A percentile compares a stretch with the other conserved stretches of the same genome.
These are phyloP conservation scores for Tylopilus plumbeoviolaceoides DNA, from an alignment of 768 basidiomycete species.

Conservation along the genomic window DNA sequence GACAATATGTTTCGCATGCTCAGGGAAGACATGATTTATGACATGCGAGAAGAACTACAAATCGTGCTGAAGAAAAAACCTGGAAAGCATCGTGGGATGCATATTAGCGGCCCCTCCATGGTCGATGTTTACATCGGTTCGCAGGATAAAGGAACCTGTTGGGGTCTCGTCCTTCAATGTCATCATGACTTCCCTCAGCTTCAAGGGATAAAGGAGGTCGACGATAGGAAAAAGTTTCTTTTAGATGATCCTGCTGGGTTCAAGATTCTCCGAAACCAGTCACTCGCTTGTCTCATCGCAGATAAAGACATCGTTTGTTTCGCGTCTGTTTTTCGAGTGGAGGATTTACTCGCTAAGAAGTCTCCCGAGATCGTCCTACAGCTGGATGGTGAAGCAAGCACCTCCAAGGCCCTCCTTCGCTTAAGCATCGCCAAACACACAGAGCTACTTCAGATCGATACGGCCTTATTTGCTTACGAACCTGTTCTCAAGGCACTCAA, in stretches of 20 bases:
- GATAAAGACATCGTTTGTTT: constrained; percentile 50
- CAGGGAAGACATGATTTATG: constrained; percentile 61
- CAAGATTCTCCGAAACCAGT: constrained; percentile 50
- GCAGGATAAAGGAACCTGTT: constrained; percentile 29
- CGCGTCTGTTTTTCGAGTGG: constrained; percentile 51
- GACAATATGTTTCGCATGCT: constrained; percentile 67
- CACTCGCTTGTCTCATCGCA: constrained; percentile 50
- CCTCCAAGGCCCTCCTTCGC: constrained; percentile 37
- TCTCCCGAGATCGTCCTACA: constrained; percentile 54
- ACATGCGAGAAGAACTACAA: constrained; percentile 56
- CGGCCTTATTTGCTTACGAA: constrained; percentile 59
- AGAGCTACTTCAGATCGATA: constrained; percentile 55
- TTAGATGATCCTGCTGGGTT: constrained; percentile 32
- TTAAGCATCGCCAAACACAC: constrained; percentile 36
- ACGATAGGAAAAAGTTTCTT: constrained; percentile 38
- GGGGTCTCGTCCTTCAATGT: constrained; percentile 42
- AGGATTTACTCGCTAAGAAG: constrained; percentile 43
- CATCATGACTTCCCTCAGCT: constrained; percentile 36
- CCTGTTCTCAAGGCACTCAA: constrained; percentile 60
- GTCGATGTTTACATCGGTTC: constrained; percentile 36
- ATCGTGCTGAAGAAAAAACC: constrained; percentile 40
- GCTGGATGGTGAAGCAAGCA: constrained; percentile 43
- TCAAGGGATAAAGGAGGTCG: constrained; percentile 17
- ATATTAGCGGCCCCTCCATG: constrained; percentile 36
- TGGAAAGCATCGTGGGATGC: constrained; percentile 37